phyloP scores from a whole-genome alignment of 2,329 filamentous ascomycete genomes.

The Ophiocordyceps australis region DNA sequence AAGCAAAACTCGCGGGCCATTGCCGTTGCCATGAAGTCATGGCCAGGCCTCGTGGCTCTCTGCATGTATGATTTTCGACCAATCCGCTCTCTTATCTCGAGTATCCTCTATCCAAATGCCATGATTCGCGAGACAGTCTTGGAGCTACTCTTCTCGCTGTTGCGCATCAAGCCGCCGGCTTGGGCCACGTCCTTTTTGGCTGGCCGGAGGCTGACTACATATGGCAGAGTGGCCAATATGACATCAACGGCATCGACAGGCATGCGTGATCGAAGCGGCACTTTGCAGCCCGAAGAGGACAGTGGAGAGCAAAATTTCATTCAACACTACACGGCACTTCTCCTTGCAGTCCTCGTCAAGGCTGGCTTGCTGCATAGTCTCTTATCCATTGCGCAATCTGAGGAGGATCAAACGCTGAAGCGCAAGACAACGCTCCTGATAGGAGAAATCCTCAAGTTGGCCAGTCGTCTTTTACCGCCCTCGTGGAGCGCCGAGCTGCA shows the following conservation, averaged over 20 bases:
- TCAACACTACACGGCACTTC: constrained; percentile 81
- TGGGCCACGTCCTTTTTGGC: constrained; percentile 96
- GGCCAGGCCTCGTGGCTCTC: constrained; percentile 79
- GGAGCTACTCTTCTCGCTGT: constrained; percentile 61
- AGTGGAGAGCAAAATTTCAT: constrained; percentile 67
- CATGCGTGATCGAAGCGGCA: constrained; percentile 29
- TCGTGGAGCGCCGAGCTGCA: constrained; percentile 74
- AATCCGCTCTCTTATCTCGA: constrained; percentile 58
- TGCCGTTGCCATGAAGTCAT: constrained; percentile 75
- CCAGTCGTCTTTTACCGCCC: constrained; percentile 67
- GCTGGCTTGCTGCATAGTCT: constrained; percentile 51
- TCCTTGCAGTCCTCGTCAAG: constrained; percentile 71
- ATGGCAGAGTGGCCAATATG: constrained; percentile 80
- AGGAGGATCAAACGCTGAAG: constrained; percentile 52
- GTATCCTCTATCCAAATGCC: constrained; percentile 37
- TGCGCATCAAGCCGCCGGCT: constrained; percentile 77
- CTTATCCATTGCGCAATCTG: constrained; percentile 46
- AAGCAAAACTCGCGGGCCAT: constrained; percentile 90
- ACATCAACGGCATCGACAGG: constrained; percentile 35
- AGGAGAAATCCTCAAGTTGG: constrained; percentile 78
- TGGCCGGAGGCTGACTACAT: constrained; percentile 81
- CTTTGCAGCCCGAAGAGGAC: constrained; percentile 43
- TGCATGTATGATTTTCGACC: constrained; percentile 79
- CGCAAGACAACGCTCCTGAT: constrained; percentile 82
- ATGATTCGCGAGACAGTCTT: constrained; percentile 57